Base-by-base conservation (phyloP, 805 yeast genomes). In the Kazachstania africana region DNA sequence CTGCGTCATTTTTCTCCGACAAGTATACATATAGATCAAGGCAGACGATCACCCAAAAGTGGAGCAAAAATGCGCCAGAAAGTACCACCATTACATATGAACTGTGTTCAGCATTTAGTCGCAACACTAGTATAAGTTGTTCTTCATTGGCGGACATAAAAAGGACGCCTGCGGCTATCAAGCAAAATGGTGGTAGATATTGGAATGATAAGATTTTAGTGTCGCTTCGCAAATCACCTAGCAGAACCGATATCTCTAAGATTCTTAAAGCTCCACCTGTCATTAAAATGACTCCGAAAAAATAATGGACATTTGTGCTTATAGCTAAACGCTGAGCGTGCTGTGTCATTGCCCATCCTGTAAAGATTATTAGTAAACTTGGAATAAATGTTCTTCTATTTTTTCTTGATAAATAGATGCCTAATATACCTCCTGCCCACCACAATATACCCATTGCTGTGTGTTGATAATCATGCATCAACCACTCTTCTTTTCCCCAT, bases 71-170 rank as follows among this genome's bases (percentile, higher is more conserved):
- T 1, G 93, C 87, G 0, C 81, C 81, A 5, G 87, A 71, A 9
- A 75, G 56, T 4, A 79, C 63, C 4, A 78, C 69, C 57, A 88
- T 60, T 23, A 81, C 70, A 54, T 88, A 88, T 0, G 94, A 73
- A 29, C 88, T 74, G 45, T 81, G 91, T 55, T 82, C 95, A 4
- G 94, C 78, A 1, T 84, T 82, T 42, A 81, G 63, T 42, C 73
- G 75, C 32, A 73, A 59, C 2, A 87, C 83, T 36, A 83, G 60
- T 8, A 57, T 56, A 45, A 88, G 62, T 50, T 87, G 95, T 53
- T 88, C 94, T 51, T 87, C 95, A 39, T 70, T 87, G 15, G 97
- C 97, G 17, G 82, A 73, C 95, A 87, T 87, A 53, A 88, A 88
- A 39, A 82, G 48, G 6, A 79, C 54, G 1, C 97, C 97, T 1